phyloP scores from a whole-genome alignment of 129 eudicot genomes.

The Ambrosia trifida region DNA sequence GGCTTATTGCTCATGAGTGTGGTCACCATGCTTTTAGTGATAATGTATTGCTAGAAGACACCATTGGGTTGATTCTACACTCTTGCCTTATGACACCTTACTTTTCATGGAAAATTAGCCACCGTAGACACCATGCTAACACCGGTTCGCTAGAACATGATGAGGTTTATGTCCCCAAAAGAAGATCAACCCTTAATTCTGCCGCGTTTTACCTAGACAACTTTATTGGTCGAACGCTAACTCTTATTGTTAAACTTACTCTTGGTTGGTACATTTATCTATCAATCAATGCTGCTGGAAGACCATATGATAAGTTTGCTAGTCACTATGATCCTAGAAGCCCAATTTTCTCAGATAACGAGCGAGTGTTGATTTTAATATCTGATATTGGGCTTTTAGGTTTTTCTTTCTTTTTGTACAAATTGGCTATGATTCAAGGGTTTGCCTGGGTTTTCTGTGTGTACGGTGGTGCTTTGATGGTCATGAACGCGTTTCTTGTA shows the following conservation, averaged over 20 bases:
- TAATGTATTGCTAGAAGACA: conserved; percentile 28
- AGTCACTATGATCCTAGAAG: conserved; percentile 43
- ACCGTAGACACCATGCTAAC: conserved; percentile 41
- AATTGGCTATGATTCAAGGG: conserved; percentile 27
- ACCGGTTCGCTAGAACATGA: conserved; percentile 38
- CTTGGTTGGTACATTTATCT: conserved; percentile 39
- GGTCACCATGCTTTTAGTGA: conserved; percentile 52
- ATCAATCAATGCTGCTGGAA: conserved; percentile 35
- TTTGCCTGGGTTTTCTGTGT: conserved; percentile 32
- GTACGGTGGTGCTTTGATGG: conserved; percentile 38
- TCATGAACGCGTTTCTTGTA: conserved; percentile 39
- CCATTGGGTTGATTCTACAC: conserved; percentile 31
- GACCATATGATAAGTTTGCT: conserved; percentile 39
- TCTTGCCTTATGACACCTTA: conserved; percentile 39
- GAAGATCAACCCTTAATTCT: conserved; percentile 1
- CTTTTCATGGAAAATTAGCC: conserved; percentile 40
- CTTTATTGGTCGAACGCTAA: conserved; percentile 35
- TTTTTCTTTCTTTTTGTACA: conserved; percentile 31
- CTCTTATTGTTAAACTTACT: conserved; percentile 33
- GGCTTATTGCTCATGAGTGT: conserved; percentile 65
- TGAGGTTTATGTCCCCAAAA: conserved; percentile 35
- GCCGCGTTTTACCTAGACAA: conserved; percentile 30
- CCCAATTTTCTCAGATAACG: conserved; percentile 32
- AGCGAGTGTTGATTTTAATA: conserved; percentile 26
- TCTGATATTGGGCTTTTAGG: conserved; percentile 36